These are phyloP conservation scores for Lachnellula cervina DNA, from an alignment of 2,329 filamentous ascomycete species.

Conservation along the genomic window DNA sequence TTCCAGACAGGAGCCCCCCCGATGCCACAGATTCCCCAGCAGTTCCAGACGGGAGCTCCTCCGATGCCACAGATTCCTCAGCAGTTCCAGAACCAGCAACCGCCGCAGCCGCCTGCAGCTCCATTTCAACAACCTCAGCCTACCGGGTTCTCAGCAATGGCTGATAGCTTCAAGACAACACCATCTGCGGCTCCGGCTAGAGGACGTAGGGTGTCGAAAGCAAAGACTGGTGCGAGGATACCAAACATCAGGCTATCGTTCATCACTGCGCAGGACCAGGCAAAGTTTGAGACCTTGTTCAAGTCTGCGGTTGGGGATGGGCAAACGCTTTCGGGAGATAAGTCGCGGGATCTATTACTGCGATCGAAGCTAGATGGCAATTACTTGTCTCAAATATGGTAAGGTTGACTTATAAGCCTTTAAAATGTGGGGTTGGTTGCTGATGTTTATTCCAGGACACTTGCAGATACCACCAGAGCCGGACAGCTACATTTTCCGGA, in stretches of 20 bases:
- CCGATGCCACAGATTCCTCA: conserved; percentile 32
- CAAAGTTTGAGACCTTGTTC: conserved; percentile 96
- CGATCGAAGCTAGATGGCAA: conserved; percentile 85
- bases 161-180: conserved; percentile 57
- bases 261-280: conserved; percentile 89
- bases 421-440: conserved; percentile 4
- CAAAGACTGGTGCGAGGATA: conserved; percentile 66
- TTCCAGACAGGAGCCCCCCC: conserved; percentile 31
- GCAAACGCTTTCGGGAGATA: conserved; percentile 85
- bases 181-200: conserved; percentile 38
- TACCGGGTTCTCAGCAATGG: conserved; percentile 63
- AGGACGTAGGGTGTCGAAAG: conserved; percentile 45
- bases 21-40: conserved; percentile 31
- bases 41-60: conserved; percentile 19
- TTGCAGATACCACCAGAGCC: conserved; percentile 93
- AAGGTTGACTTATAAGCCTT: conserved; percentile 27
- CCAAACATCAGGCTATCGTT: conserved; percentile 93
- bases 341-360: conserved; percentile 82
- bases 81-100: conserved; percentile 34
- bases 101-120: conserved; percentile 52
- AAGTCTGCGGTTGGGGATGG: conserved; percentile 86
- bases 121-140: conserved; percentile 61
- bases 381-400: conserved; percentile 91
- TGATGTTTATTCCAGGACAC: conserved; percentile 54
- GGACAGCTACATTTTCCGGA: conserved; percentile 96